A percentile compares a stretch with the other conserved stretches of the same genome.
Conservation (phyloP, 2,329 filamentous ascomycete genomes). For the Penicillium sumatraense region DNA sequence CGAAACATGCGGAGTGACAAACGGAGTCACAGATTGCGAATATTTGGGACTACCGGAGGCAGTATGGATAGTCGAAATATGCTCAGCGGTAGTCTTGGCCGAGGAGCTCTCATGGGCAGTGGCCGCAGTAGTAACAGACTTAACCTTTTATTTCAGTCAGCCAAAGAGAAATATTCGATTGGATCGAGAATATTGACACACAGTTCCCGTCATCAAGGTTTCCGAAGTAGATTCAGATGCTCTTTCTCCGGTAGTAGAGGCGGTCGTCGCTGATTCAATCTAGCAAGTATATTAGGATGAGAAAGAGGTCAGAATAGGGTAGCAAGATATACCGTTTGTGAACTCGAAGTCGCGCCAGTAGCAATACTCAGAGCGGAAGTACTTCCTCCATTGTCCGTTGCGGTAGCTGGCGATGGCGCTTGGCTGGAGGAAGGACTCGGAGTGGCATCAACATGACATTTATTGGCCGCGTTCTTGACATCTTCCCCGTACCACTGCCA, state of each 20-base stretch:
- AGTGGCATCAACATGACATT: slow-evolving; percentile 32
- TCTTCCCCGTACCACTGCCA: slow-evolving; percentile 51
- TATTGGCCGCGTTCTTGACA: slow-evolving; percentile 43
- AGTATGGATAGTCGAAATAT: too few relatives aligned
- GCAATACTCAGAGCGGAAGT: background rate
- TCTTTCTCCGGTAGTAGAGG: too few relatives aligned
- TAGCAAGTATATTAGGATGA: background rate
- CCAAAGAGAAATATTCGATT: background rate
- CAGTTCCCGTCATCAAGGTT: background rate
- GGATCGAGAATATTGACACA: background rate
- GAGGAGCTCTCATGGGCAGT: background rate
- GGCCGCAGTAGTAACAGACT: background rate
- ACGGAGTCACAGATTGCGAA: too few relatives aligned
- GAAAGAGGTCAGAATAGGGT: background rate
- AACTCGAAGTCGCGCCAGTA: background rate
- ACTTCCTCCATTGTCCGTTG: background rate
- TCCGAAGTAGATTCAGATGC: background rate
- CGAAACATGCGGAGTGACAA: background rate
- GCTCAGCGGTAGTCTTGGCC: background rate
- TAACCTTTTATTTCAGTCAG: background rate
- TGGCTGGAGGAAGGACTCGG: too few relatives aligned
- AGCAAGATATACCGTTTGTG: background rate
- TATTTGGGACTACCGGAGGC: too few relatives aligned
- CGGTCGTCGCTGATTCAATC: background rate
- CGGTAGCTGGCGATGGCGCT: too few relatives aligned